phyloP scores from a whole-genome alignment of 2,329 filamentous ascomycete species.

The Trichoderma hamatum region DNA sequence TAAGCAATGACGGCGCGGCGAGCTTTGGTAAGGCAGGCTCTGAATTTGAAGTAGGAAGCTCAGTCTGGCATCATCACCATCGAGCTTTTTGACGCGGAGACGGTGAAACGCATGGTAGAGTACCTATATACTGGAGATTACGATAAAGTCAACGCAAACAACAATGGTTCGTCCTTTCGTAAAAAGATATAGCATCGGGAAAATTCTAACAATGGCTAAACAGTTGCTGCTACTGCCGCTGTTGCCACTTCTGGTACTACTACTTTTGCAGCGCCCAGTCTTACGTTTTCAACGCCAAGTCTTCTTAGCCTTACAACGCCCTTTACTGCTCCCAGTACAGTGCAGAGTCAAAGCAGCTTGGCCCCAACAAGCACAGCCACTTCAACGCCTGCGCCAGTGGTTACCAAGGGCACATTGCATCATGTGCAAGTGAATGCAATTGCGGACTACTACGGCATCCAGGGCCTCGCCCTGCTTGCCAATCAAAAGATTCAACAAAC shows the following conservation, averaged over 20 bases:
- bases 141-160: neutral
- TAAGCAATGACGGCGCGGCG: neutral
- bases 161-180: neutral
- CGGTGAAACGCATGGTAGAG: constrained; percentile 31
- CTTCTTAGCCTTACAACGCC: no score
- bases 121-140: constrained; percentile 33
- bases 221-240: neutral
- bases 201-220: neutral
- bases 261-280: no score
- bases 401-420: constrained; percentile 20
- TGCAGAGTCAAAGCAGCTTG: neutral
- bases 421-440: constrained; percentile 33
- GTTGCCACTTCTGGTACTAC: no score
- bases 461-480: constrained; percentile 26
- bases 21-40: neutral
- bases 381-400: neutral
- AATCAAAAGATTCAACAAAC: constrained; percentile 25
- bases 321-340: neutral
- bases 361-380: neutral
- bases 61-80: constrained; percentile 28
- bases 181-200: neutral
- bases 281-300: no score
- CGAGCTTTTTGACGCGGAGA: constrained; percentile 27
- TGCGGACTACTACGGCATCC: constrained; percentile 31
- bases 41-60: constrained; percentile 27